A percentile compares a stretch with the other conserved stretches of the same genome.
Evolutionary conservation across 768 basidiomycete genomes (phyloP).

Genomic region (Tylopilus balloui): DNA sequence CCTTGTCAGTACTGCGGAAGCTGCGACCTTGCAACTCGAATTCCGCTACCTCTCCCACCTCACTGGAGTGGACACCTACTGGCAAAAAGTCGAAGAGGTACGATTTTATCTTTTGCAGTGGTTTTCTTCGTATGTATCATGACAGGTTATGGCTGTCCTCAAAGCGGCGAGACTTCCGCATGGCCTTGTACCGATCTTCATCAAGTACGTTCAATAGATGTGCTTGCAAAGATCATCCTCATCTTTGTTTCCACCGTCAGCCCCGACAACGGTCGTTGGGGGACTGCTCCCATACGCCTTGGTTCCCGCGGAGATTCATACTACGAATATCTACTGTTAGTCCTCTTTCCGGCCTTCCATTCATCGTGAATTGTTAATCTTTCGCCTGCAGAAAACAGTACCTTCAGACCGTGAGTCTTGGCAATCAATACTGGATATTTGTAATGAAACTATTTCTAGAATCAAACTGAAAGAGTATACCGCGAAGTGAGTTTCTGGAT

Average conservation of each 20-base stretch:
- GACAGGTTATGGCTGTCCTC: slow-evolving; percentile 66
- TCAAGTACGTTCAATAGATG: slow-evolving; percentile 51
- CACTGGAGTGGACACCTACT: slow-evolving; percentile 74
- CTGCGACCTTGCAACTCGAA: slow-evolving; percentile 86
- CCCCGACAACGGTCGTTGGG: slow-evolving; percentile 47
- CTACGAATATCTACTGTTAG: slow-evolving; percentile 86
- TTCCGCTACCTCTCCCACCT: slow-evolving; percentile 81
- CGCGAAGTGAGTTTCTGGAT: slow-evolving; percentile 48
- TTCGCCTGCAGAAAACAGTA: slow-evolving; percentile 27
- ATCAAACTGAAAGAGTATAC: slow-evolving; percentile 72
- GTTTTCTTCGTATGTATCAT: background rate
- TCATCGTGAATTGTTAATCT: slow-evolving; percentile 1
- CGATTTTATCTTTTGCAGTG: background rate
- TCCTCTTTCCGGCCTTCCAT: slow-evolving; percentile 1
- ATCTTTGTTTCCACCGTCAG: slow-evolving; percentile 30
- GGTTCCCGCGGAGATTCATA: slow-evolving; percentile 92
- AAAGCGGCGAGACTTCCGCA: slow-evolving; percentile 57
- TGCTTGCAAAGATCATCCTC: slow-evolving; percentile 3
- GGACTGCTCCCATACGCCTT: slow-evolving; percentile 73
- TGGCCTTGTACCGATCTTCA: slow-evolving; percentile 80
- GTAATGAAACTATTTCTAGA: slow-evolving; percentile 36
- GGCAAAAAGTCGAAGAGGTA: slow-evolving; percentile 76
- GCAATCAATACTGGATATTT: background rate
- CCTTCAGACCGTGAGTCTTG: slow-evolving; percentile 28
- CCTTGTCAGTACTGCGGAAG: slow-evolving; percentile 77